Base-by-base conservation (phyloP, 495 filamentous ascomycete genomes). In the Penicillium antarcticum region DNA sequence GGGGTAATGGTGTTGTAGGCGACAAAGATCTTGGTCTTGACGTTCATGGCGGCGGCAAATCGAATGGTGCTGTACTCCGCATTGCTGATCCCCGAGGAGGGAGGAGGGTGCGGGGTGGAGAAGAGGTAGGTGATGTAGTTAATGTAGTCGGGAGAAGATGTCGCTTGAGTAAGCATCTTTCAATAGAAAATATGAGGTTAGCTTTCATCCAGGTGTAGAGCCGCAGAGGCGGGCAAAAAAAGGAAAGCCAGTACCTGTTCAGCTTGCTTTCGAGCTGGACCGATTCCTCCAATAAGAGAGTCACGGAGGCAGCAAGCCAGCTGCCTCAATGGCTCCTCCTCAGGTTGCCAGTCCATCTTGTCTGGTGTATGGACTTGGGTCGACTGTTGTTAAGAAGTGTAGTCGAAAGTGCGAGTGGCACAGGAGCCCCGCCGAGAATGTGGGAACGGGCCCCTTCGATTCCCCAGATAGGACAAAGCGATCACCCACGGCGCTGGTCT, bases 121-220 rank as follows among this genome's bases (percentile, higher is more conserved):
- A 95, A 87, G 16, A 99, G 80, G 64, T 91, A 97, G 42, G 89
- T 87, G 41, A 99, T 82, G 66, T 99, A 99, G 70, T 97, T 97
- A 71, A 92, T 89, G 77, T 97, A 90, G 67, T 97, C 92, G 8
- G 92, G 92, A 13, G 86, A 95, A 12, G 82, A 74, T 66, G 91
- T 92, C 32, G 95, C 94, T 76, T 95, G 88, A 46, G 83, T 78
- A 58, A 99, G 88, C 91, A 97, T 95, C 94, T 98, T 63, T 46
- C 51, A 24, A 6, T 11, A 1, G 5, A 42, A 26, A 12, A 35
- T 1, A 31, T 16, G 13, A 24, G 1, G 34, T 61, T 37, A 57
- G 54, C 38, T 24, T 14, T 14, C 34, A 23, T 41, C 31, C 18
- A 18, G 35, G 17, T 18, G 17, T 14, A 51, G 40, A 32, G 42